Evolutionary conservation across 257 asterid species (phyloP).

Genomic region (Marsdenia floribunda): DNA sequence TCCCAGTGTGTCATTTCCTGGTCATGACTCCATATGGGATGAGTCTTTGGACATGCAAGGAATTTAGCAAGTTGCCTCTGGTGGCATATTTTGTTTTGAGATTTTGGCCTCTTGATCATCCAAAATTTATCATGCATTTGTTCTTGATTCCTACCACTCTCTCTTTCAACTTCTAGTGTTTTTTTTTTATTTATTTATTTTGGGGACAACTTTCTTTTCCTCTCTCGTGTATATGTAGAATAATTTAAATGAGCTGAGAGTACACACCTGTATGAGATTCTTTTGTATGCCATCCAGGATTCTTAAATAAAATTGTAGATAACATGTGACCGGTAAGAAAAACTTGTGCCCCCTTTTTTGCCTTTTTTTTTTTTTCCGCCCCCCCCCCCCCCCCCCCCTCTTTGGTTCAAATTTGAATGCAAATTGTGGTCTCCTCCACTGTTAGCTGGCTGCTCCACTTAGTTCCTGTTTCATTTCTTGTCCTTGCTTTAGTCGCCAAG

Average conservation of each 20-base stretch:
- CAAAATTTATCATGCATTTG: background rate
- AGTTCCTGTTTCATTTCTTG: background rate
- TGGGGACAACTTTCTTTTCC: background rate
- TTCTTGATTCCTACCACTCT: background rate
- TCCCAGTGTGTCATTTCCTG: background rate
- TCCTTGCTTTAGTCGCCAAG: background rate
- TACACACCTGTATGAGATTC: background rate
- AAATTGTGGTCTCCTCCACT: background rate
- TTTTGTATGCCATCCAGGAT: background rate
- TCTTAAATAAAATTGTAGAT: background rate
- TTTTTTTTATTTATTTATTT: too few species aligned
- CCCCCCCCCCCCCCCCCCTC: too few species aligned
- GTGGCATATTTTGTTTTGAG: background rate
- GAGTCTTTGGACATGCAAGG: background rate
- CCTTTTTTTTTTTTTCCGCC: background rate
- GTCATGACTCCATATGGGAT: background rate
- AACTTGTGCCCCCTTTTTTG: background rate
- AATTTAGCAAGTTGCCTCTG: background rate
- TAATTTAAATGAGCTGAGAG: background rate
- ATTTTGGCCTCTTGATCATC: background rate
- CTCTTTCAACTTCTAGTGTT: background rate
- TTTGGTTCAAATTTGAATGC: background rate
- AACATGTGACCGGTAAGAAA: background rate
- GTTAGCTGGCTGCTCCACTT: background rate
- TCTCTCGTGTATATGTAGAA: too few species aligned